Evolutionary conservation across 495 filamentous ascomycete genomes (phyloP).

Genomic region (Penicillium antarcticum): DNA sequence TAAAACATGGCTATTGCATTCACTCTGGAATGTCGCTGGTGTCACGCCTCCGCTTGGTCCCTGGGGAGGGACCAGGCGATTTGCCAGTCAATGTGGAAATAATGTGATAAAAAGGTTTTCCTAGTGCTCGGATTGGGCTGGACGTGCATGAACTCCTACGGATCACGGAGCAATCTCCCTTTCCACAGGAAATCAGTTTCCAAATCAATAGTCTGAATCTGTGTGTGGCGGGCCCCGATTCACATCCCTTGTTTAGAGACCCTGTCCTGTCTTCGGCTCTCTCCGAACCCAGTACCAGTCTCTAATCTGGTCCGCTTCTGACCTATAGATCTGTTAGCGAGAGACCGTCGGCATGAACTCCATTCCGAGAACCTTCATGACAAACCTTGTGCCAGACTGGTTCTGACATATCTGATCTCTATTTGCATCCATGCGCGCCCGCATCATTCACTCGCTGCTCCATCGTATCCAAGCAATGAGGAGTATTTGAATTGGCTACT

Average conservation of each 20-base stretch:
- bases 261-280: too few species aligned
- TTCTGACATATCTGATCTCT: background rate
- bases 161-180: background rate
- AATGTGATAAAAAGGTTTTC: too few species aligned
- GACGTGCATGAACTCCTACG: too few species aligned
- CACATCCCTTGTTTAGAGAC: conserved; percentile 12
- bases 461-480: background rate
- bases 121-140: too few species aligned
- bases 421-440: background rate
- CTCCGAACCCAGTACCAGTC: too few species aligned
- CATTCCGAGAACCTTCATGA: background rate
- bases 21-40: conserved; percentile 12
- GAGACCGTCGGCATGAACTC: background rate
- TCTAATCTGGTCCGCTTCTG: conserved; percentile 1
- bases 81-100: too few species aligned
- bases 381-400: too few species aligned
- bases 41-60: conserved; percentile 6
- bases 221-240: background rate
- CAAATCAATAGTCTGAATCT: background rate
- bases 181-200: background rate
- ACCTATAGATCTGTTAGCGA: conserved; percentile 12
- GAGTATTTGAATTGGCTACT: conserved; percentile 12
- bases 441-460: background rate
- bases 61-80: background rate
- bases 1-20: conserved; percentile 15